Evolutionary conservation across 352 stramenopile genomes (phyloP).

Genomic region (Pythium folliculosum): DNA sequence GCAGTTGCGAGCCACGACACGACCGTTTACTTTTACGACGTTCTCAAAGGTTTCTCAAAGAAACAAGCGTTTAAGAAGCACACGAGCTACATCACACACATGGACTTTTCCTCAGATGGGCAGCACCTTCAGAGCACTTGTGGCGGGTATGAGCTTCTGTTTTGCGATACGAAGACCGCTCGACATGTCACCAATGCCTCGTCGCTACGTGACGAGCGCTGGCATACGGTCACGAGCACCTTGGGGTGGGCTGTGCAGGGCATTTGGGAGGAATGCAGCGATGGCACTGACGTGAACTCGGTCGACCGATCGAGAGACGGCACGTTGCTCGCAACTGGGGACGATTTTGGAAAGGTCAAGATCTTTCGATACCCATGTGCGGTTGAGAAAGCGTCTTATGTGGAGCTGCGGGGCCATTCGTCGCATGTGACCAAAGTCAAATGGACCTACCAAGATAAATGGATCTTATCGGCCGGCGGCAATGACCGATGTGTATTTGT

Average conservation of each 20-base stretch:
- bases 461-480: slow-evolving; percentile 69
- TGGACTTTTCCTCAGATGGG: slow-evolving; percentile 78
- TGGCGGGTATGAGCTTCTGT: slow-evolving; percentile 89
- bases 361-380: slow-evolving; percentile 86
- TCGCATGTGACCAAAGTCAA: slow-evolving; percentile 83
- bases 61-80: slow-evolving; percentile 79
- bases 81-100: slow-evolving; percentile 73
- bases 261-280: slow-evolving; percentile 74
- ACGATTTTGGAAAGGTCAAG: slow-evolving; percentile 87
- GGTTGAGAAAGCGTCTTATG: slow-evolving; percentile 50
- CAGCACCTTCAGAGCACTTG: slow-evolving; percentile 71
- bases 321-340: slow-evolving; percentile 67
- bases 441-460: slow-evolving; percentile 63
- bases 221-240: slow-evolving; percentile 88
- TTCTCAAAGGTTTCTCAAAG: slow-evolving; percentile 68
- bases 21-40: slow-evolving; percentile 77
- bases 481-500: slow-evolving; percentile 82
- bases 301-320: slow-evolving; percentile 69
- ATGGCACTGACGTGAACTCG: slow-evolving; percentile 84
- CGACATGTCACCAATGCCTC: slow-evolving; percentile 76
- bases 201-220: slow-evolving; percentile 85
- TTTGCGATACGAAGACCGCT: slow-evolving; percentile 76
- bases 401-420: slow-evolving; percentile 65
- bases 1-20: slow-evolving; percentile 74
- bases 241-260: slow-evolving; percentile 92